phyloP scores from a whole-genome alignment of 352 stramenopile genomes.

The Hyaloperonospora brassicae region DNA sequence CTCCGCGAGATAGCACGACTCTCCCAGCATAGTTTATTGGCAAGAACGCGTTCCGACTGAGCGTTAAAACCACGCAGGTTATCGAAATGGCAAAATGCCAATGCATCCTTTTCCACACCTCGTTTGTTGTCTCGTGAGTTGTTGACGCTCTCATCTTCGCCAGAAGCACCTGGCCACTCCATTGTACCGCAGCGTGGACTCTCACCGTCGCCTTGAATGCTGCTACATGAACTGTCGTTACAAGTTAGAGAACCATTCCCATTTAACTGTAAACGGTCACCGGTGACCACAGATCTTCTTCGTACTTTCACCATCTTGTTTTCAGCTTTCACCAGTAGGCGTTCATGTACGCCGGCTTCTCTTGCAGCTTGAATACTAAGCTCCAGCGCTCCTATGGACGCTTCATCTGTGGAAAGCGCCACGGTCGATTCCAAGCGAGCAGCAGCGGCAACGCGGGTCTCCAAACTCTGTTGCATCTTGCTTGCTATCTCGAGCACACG shows the following conservation, averaged over 20 bases:
- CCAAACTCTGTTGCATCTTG: slow-evolving; percentile 39
- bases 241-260: slow-evolving; percentile 12
- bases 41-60: slow-evolving; percentile 31
- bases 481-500: slow-evolving; percentile 36
- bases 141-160: slow-evolving; percentile 26
- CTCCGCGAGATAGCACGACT: slow-evolving; percentile 55
- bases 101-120: slow-evolving; percentile 35
- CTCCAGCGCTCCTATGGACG: slow-evolving; percentile 45
- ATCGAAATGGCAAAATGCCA: slow-evolving; percentile 63
- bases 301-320: slow-evolving; percentile 38
- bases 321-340: slow-evolving; percentile 51
- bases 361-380: slow-evolving; percentile 48
- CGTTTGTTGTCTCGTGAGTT: slow-evolving; percentile 28
- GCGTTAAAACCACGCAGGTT: slow-evolving; percentile 50
- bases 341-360: slow-evolving; percentile 50
- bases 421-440: slow-evolving; percentile 42
- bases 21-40: slow-evolving; percentile 61
- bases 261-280: slow-evolving; percentile 22
- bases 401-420: slow-evolving; percentile 32
- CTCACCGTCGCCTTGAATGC: slow-evolving; percentile 9
- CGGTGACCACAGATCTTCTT: slow-evolving; percentile 16
- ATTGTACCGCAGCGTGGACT: slow-evolving; percentile 37
- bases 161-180: slow-evolving; percentile 29
- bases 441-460: slow-evolving; percentile 38
- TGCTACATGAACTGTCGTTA: slow-evolving; percentile 28